Evolutionary conservation across 2,329 filamentous ascomycete genomes (phyloP).

Genomic region (Clonostachys rhizophaga): DNA sequence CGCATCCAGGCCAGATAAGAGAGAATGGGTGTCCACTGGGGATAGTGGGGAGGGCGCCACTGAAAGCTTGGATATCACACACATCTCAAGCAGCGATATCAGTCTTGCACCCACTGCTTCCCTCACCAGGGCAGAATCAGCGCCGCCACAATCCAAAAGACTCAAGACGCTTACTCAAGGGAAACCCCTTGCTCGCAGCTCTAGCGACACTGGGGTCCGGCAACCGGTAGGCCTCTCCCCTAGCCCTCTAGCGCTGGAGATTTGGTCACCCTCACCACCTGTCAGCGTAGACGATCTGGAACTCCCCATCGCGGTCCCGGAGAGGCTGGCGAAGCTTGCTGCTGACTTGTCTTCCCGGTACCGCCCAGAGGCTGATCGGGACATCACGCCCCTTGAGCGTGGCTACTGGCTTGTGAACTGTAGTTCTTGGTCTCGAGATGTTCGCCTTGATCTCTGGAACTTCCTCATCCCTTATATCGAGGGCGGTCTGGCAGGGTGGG

Average conservation of each 20-base stretch:
- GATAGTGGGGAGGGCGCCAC: too few relatives aligned
- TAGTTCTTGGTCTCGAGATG: slow-evolving; percentile 40
- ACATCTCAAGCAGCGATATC: slow-evolving; percentile 21
- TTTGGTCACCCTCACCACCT: slow-evolving; percentile 49
- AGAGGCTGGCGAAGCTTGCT: slow-evolving; percentile 43
- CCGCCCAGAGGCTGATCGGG: slow-evolving; percentile 30
- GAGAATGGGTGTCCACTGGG: too few relatives aligned
- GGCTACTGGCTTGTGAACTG: slow-evolving; percentile 73
- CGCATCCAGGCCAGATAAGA: too few relatives aligned
- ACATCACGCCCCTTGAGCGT: slow-evolving; percentile 56
- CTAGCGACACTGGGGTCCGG: slow-evolving; percentile 16
- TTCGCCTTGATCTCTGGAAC: slow-evolving; percentile 54
- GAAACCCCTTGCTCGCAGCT: slow-evolving; percentile 14
- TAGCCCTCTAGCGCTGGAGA: slow-evolving; percentile 29
- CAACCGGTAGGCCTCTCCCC: neutral
- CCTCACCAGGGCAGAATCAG: slow-evolving; percentile 18
- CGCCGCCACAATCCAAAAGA: slow-evolving; percentile 20
- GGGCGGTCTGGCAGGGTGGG: slow-evolving; percentile 61
- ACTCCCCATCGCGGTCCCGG: slow-evolving; percentile 49
- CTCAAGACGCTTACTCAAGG: slow-evolving; percentile 6
- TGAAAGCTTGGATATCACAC: slow-evolving; percentile 16
- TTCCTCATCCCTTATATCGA: slow-evolving; percentile 57
- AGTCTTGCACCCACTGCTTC: slow-evolving; percentile 9
- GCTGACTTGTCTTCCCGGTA: slow-evolving; percentile 49
- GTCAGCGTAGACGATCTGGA: slow-evolving; percentile 39